Conservation (phyloP, 78 protist species). For the Chrysochromulina parva region DNA sequence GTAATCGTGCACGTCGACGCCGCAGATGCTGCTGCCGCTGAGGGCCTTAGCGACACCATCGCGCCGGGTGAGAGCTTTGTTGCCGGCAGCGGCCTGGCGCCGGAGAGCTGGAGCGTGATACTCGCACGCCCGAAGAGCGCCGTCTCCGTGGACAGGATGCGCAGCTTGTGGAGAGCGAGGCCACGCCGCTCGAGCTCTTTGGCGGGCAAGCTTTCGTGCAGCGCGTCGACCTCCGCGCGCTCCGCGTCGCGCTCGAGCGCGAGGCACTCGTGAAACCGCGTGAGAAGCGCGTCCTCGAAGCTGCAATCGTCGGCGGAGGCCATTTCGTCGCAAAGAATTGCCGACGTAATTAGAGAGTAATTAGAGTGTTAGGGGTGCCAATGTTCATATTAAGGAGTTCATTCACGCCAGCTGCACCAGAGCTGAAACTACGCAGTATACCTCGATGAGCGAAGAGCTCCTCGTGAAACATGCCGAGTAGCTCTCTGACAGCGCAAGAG, state of each 20-base stretch:
- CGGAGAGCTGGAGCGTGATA: neutral
- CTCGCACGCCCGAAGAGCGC: neutral
- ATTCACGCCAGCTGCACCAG: too few relatives aligned
- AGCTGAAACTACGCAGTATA: too few relatives aligned
- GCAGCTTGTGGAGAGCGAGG: constrained; percentile 39
- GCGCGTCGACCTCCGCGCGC: neutral
- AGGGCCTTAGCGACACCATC: neutral
- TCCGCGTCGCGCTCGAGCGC: constrained; percentile 15
- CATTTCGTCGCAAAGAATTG: too few relatives aligned
- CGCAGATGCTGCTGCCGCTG: neutral
- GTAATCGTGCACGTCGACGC: neutral
- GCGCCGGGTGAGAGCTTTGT: neutral
- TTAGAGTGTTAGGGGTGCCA: too few relatives aligned
- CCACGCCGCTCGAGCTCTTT: neutral
- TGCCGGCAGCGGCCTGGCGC: neutral
- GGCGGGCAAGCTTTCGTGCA: neutral
- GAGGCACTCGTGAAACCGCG: neutral
- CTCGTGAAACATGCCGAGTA: too few relatives aligned
- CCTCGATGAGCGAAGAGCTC: too few relatives aligned
- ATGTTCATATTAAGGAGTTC: too few relatives aligned
- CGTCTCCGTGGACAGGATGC: neutral
- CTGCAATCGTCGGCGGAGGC: too few relatives aligned
- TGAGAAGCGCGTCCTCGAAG: too few relatives aligned
- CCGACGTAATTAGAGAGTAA: too few relatives aligned
- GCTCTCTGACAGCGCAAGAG: too few relatives aligned